Base-by-base conservation (phyloP, 805 yeast species). In the Candida mattraensis region DNA sequence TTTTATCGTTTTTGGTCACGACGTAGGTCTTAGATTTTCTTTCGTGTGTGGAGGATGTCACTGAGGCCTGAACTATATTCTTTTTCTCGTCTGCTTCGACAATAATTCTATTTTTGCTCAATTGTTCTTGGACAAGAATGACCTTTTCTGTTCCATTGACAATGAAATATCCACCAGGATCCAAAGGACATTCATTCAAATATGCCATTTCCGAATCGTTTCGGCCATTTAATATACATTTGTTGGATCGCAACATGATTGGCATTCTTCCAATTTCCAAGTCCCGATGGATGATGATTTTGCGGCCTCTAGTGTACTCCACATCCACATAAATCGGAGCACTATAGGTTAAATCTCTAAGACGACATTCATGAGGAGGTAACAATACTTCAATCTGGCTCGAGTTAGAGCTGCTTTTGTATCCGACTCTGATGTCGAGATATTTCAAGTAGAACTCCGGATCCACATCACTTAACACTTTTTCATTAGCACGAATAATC, bases 131-230 rank as follows among this genome's bases (percentile, higher is more conserved):
- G 27, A 93, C 94, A 49, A 93, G 72, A 45, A 93, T 93, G 28
- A 93, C 99, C 60, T 93, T 93, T 54, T 93, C 99, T 0, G 99
- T 93, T 60, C 99, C 99, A 58, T 91, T 91, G 32, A 91, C 97
- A 56, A 91, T 86, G 56, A 93, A 93, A 58, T 93, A 93, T 53
- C 99, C 99, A 65, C 99, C 99, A 5, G 99, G 99, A 64, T 93
- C 99, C 32, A 93, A 69, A 0, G 99, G 99, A 63, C 99, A 93
- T 63, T 93, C 99, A 50, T 86, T 82, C 48, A 85, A 69, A 17
- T 66, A 66, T 0, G 99, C 97, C 98, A 93, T 91, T 50, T 78
- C 83, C 19, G 67, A 60, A 53, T 91, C 96, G 33, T 78, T 70
- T 30, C 84, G 79, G 13, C 88, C 94, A 44, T 78, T 78, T 41